Evolutionary conservation across 345 rosid species (phyloP).

Genomic region (Toxicodendron radicans): DNA sequence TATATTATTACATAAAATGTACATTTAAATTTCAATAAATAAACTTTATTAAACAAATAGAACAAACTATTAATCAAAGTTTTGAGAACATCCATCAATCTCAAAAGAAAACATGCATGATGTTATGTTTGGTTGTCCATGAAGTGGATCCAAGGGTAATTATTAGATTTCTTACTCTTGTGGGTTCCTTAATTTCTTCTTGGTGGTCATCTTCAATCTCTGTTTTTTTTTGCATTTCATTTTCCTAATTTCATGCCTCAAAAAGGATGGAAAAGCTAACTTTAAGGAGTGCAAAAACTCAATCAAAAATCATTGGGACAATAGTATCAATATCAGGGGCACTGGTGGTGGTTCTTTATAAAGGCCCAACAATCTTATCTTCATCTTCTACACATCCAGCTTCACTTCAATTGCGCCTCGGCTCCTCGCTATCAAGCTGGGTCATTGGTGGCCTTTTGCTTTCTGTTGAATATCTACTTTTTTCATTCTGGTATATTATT

Average conservation of each 20-base stretch:
- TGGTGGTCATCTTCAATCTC: no score
- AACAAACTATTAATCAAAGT: no score
- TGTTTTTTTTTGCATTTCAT: background rate
- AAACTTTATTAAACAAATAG: no score
- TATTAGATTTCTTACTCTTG: no score
- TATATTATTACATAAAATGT: no score
- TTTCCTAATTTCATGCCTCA: background rate
- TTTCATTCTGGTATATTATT: conserved; percentile 29
- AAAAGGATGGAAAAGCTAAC: conserved; percentile 39
- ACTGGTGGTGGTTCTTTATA: conserved; percentile 32
- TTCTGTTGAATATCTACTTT: conserved; percentile 19
- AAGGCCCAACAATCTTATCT: conserved; percentile 29
- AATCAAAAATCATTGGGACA: conserved; percentile 33
- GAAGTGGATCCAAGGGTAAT: no score
- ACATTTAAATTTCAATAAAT: no score
- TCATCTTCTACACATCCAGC: background rate
- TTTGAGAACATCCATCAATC: no score
- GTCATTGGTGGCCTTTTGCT: conserved; percentile 36
- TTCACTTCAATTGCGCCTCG: background rate
- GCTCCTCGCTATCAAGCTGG: conserved; percentile 29
- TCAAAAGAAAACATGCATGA: no score
- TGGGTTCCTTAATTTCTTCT: no score
- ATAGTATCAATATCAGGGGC: conserved; percentile 37
- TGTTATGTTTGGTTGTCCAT: no score
- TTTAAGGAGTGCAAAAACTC: conserved; percentile 21